A percentile compares a stretch with the other conserved stretches of the same genome.
Evolutionary conservation across 768 basidiomycete genomes (phyloP).

Genomic region (Rhizopogon rudus): DNA sequence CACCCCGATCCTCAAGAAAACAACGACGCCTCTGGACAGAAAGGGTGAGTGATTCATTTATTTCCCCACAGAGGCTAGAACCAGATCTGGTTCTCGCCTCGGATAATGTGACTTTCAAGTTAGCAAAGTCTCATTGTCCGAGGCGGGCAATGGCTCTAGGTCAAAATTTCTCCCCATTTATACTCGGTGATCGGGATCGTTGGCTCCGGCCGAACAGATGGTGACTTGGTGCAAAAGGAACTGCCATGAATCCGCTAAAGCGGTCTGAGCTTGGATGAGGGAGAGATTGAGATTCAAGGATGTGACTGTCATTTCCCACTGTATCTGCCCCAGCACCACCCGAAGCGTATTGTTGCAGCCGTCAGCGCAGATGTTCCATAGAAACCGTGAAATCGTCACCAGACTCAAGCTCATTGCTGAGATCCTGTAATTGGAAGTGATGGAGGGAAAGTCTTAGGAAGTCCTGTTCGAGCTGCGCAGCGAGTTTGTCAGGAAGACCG

Average conservation of each 20-base stretch:
- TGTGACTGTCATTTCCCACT: slow-evolving; percentile 52
- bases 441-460: slow-evolving; percentile 63
- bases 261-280: slow-evolving; percentile 71
- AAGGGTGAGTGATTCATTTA: too few relatives aligned
- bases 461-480: slow-evolving; percentile 39
- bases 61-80: too few relatives aligned
- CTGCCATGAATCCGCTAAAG: slow-evolving; percentile 76
- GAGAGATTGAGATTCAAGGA: slow-evolving; percentile 88
- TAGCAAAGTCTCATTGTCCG: too few relatives aligned
- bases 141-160: too few relatives aligned
- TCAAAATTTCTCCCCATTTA: too few relatives aligned
- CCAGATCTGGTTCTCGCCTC: too few relatives aligned
- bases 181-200: slow-evolving; percentile 36
- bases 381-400: slow-evolving; percentile 81
- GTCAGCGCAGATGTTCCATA: slow-evolving; percentile 47
- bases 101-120: too few relatives aligned
- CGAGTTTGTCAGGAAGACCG: slow-evolving; percentile 58
- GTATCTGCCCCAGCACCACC: slow-evolving; percentile 37
- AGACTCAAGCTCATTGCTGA: slow-evolving; percentile 63
- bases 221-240: slow-evolving; percentile 60
- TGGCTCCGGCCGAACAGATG: slow-evolving; percentile 45
- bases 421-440: slow-evolving; percentile 59
- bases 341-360: slow-evolving; percentile 40
- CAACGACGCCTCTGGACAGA: too few relatives aligned
- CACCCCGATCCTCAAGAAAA: too few relatives aligned